A percentile compares a stretch with the other conserved stretches of the same genome.
Conservation (phyloP, 371 early-diverging fungal species). For the Zopfochytrium polystomum region DNA sequence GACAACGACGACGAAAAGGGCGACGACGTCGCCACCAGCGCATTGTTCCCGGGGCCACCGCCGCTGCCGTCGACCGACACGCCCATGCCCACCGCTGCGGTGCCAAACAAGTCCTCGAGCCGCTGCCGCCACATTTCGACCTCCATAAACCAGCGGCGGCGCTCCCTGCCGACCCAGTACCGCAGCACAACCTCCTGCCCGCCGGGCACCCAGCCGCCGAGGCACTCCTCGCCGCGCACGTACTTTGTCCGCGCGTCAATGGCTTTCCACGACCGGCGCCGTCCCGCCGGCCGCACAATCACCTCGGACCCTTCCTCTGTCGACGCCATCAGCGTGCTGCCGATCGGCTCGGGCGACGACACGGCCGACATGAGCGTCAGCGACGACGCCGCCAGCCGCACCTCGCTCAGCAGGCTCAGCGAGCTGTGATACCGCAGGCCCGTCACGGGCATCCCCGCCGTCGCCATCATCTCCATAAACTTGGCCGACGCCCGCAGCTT, state of each 20-base stretch:
- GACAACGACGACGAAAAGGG: background rate
- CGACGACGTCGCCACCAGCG: background rate
- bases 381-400: background rate
- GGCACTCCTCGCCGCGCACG: constrained; percentile 81
- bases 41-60: background rate
- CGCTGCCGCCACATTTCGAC: constrained; percentile 39
- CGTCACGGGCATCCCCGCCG: constrained; percentile 8
- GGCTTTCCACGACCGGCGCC: background rate
- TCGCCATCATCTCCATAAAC: constrained; percentile 12
- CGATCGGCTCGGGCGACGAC: background rate
- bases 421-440: background rate
- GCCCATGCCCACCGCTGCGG: background rate
- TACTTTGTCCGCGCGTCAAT: constrained; percentile 71
- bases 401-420: background rate
- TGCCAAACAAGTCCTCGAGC: constrained; percentile 7
- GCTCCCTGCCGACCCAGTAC: constrained; percentile 48
- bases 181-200: constrained; percentile 70
- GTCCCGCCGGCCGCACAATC: background rate
- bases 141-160: constrained; percentile 43
- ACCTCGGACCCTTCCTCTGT: background rate
- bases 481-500: constrained; percentile 21
- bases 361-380: background rate
- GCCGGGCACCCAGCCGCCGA: constrained; percentile 72
- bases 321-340: background rate
- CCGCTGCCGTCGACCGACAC: background rate